Conservation (phyloP, 148 eudicot genomes). For the Gaultheria prostrata region DNA sequence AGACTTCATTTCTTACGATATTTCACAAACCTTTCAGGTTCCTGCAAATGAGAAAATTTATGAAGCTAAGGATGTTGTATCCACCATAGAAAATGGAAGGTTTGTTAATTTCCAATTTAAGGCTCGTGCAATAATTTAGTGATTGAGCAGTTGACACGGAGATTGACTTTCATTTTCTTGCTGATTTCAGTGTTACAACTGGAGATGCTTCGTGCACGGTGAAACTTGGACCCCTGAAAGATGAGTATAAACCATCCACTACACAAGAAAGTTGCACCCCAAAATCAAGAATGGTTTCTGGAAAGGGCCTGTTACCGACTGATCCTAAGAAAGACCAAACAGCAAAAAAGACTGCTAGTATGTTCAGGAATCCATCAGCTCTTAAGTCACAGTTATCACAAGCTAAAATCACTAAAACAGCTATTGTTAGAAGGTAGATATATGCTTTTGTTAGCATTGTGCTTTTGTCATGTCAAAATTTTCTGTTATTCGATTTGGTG, state of each 20-base stretch:
- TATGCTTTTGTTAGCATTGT: neutral
- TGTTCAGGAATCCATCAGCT: conserved; percentile 62
- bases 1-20: neutral
- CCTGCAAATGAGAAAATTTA: conserved; percentile 22
- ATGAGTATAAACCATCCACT: conserved; percentile 10
- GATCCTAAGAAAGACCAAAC: conserved; percentile 47
- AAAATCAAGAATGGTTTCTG: conserved; percentile 28
- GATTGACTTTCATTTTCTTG: neutral
- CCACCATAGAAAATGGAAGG: conserved; percentile 36
- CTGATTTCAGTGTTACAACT: conserved; percentile 25
- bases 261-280: conserved; percentile 64
- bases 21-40: conserved; percentile 26
- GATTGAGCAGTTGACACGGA: neutral
- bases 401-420: conserved; percentile 55
- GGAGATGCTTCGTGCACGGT: conserved; percentile 14
- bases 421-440: conserved; percentile 51
- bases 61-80: conserved; percentile 19
- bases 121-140: neutral
- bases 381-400: conserved; percentile 56
- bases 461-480: neutral
- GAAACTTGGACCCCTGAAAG: conserved; percentile 16
- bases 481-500: neutral
- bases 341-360: conserved; percentile 61
- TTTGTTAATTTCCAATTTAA: conserved; percentile 21
- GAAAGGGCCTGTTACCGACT: conserved; percentile 31